phyloP scores from a whole-genome alignment of 2,329 filamentous ascomycete genomes.

The Tolypocladium ovalisporum region DNA sequence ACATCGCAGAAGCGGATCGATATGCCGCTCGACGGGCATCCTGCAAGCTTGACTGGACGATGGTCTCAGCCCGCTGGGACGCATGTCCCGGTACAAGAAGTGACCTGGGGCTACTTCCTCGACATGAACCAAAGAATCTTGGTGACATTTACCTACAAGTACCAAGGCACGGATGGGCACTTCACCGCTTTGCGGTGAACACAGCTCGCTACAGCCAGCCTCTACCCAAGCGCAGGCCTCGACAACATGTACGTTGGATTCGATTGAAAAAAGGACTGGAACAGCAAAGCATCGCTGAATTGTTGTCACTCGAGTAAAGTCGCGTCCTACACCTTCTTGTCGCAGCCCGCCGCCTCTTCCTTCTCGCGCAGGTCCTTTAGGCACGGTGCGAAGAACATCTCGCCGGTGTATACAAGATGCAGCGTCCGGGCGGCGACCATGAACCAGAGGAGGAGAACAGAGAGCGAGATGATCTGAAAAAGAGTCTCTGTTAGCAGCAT shows the following conservation, averaged over 20 bases:
- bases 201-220: not conserved
- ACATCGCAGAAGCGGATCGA: not conserved
- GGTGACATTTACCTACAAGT: too few species aligned
- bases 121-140: not conserved
- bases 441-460: conserved; percentile 30
- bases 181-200: too few species aligned
- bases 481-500: conserved; percentile 2
- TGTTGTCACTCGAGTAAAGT: not conserved
- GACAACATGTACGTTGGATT: not conserved
- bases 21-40: not conserved
- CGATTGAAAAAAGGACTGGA: not conserved
- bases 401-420: conserved; percentile 24
- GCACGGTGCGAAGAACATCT: conserved; percentile 35
- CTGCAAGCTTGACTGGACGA: not conserved
- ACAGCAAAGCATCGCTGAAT: not conserved
- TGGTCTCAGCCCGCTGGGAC: not conserved
- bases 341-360: conserved; percentile 12
- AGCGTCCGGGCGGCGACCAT: conserved; percentile 28
- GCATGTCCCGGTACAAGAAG: not conserved
- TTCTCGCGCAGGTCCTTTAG: conserved; percentile 25
- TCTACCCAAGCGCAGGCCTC: not conserved
- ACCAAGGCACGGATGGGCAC: too few species aligned
- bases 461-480: conserved; percentile 26
- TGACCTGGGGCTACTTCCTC: not conserved
- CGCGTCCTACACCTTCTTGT: conserved; percentile 15